These are phyloP conservation scores for Vaccinium myrtillus DNA, from an alignment of 148 eudicot species.

Conservation along the genomic window DNA sequence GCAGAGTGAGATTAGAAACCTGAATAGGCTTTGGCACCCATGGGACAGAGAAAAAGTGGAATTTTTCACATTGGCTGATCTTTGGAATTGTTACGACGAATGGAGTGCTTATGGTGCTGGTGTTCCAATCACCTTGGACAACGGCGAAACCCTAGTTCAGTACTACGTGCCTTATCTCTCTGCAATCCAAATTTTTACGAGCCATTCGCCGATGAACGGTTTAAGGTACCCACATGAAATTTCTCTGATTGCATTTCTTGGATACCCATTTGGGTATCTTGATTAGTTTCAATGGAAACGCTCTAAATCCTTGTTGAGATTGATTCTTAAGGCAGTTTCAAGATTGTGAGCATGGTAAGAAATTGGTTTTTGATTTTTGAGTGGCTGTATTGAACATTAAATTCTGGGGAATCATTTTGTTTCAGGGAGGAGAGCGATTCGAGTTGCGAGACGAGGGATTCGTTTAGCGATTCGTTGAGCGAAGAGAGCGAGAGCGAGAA, in stretches of 20 bases:
- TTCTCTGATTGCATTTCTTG: not conserved
- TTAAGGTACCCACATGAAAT: slow-evolving; percentile 46
- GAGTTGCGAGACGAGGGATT: slow-evolving; percentile 69
- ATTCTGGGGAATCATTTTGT: not conserved
- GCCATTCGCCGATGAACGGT: slow-evolving; percentile 53
- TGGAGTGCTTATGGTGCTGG: slow-evolving; percentile 99
- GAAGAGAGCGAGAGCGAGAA: slow-evolving; percentile 94
- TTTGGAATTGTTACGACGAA: slow-evolving; percentile 86
- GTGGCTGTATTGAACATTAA: not conserved
- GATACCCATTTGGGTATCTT: not conserved
- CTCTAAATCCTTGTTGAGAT: not conserved
- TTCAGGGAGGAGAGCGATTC: slow-evolving; percentile 72
- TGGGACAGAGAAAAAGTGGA: slow-evolving; percentile 85
- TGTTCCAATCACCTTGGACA: slow-evolving; percentile 54
- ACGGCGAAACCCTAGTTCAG: slow-evolving; percentile 64
- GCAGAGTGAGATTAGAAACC: slow-evolving; percentile 72
- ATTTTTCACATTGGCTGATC: slow-evolving; percentile 66
- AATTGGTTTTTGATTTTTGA: not conserved
- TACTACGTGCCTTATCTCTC: slow-evolving; percentile 96
- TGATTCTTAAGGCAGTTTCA: not conserved
- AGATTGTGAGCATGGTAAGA: not conserved
- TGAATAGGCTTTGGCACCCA: slow-evolving; percentile 89
- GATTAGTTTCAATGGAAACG: not conserved
- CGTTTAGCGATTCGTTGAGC: slow-evolving; percentile 84
- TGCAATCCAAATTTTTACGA: slow-evolving; percentile 83